Evolutionary conservation across 768 basidiomycete species (phyloP), one percentile per base, ranked within the genome.

Genomic region (Lactarius vividus): DNA sequence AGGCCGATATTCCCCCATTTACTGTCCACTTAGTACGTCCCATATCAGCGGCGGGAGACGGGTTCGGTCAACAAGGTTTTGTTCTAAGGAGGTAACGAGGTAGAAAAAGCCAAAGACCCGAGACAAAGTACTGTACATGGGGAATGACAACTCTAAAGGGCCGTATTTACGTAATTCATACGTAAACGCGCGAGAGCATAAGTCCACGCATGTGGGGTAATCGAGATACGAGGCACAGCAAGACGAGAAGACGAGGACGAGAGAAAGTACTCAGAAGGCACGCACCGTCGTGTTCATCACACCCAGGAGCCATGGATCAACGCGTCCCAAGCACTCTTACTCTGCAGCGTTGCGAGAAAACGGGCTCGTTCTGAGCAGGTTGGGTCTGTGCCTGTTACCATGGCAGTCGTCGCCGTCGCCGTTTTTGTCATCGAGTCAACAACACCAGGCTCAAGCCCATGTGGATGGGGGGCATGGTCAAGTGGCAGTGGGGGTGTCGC

Each of bases 261-360:
- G 53, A 62, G 44, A 62, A 23, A 52, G 44, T 23, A 23, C 39
- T 26, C 29, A 15, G 13, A 46, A 46, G n/a, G 10, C 11, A 59
- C 52, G 20, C 13, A 29, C 37, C 44, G 11, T 6, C 13, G 31
- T 20, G 15, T 23, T 57, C 60, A 62, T 80, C 73, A 86, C n/a
- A 85, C 82, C 73, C 85, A 87, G 39, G 84, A 84, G 37, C 87
- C 87, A 72, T 88, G 87, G 53, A 88, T 84, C 64, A 88, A 75
- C 2, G 85, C 85, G 66, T 88, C 87, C 85, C 85, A 88, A 18
- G 85, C 84, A 63, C 83, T 83, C 76, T 87, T 86, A 29, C 79
- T 79, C 73, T 85, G 83, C 64, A 88, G 74, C 57, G 85, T 83
- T 73, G 84, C 79, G 67, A 88, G 72, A 70, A 86, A 84, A 72